Base-by-base conservation (phyloP, 1,139 yeast species). In the Debaryomyces sp. region DNA sequence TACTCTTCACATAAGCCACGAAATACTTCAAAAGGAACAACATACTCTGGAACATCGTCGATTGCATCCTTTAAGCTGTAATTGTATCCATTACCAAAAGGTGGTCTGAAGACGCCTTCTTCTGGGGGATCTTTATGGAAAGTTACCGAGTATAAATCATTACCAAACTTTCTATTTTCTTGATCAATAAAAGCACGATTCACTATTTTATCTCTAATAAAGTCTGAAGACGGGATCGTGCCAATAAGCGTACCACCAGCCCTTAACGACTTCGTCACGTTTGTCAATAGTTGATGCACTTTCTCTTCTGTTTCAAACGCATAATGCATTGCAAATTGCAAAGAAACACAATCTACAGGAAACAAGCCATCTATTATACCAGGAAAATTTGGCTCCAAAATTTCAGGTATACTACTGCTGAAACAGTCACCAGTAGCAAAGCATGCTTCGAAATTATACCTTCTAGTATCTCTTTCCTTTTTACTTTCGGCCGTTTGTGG, bases 341-440 rank as follows among this genome's bases (percentile, higher is more conserved):
- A 82, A 21, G 96, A 85, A 1, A 92, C 97, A 13, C 86, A 74
- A 66, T 94, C 97, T 49, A 94, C 91, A 0, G 96, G 96, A 58
- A 89, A 84, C 40, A 85, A 77, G 18, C 87, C 82, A 42, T 82
- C 84, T 30, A 85, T 60, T 48, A 75, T 64, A 6, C 80, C 69
- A 0, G 80, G 80, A 55, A 75, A 75, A 51, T 71, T 73, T 6
- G 87, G 90, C 51, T 81, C 85, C 35, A 91, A 80, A n/a, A 89
- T 80, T 9, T 84, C 84, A 0, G 89, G 89, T 4, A 92, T 68
- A 0, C 85, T 79, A 22, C 78, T 75, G 1, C 85, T 82, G 66
- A 91, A 94, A 47, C 96, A 89, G 68, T 94, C 99, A 9, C 97
- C 98, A 0, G 96, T 94, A 12, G 89, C 92, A 66, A 82, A 88